Conservation (phyloP, 2,329 filamentous ascomycete genomes). For the Fusarium scirpi region DNA sequence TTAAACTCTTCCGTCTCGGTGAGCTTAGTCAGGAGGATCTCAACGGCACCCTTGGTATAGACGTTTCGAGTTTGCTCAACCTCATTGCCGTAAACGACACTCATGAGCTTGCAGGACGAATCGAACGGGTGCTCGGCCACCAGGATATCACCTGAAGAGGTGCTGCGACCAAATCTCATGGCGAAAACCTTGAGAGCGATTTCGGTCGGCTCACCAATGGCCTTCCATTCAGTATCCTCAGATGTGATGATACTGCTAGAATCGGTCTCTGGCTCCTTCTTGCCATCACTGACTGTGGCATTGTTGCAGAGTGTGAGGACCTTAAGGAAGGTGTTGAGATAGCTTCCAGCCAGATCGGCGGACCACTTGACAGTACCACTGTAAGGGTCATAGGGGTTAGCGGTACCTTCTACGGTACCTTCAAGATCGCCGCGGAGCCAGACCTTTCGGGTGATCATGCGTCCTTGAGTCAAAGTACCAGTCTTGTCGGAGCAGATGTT, state of each 20-base stretch:
- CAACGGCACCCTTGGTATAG: constrained; percentile 70
- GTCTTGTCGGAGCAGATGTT: constrained; percentile 80
- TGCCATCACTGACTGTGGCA: constrained; percentile 61
- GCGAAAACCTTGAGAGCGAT: constrained; percentile 81
- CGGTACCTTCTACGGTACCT: constrained; percentile 65
- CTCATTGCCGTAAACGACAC: constrained; percentile 68
- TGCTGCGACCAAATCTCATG: constrained; percentile 71
- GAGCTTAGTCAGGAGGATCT: constrained; percentile 66
- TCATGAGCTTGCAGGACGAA: constrained; percentile 80
- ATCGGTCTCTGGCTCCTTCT: constrained; percentile 60
- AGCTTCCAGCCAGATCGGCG: constrained; percentile 55
- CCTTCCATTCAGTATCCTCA: constrained; percentile 64
- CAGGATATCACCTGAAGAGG: constrained; percentile 59
- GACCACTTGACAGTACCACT: constrained; percentile 64
- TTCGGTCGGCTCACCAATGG: constrained; percentile 76
- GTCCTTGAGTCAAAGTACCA: constrained; percentile 73
- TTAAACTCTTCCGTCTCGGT: constrained; percentile 61
- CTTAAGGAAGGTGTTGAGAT: constrained; percentile 62
- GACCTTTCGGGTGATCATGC: constrained; percentile 73
- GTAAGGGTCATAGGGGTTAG: constrained; percentile 71
- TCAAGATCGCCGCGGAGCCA: constrained; percentile 68
- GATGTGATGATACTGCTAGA: constrained; percentile 62
- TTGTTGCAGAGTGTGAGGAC: constrained; percentile 74
- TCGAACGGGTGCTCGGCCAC: constrained; percentile 79
- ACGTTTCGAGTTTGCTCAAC: constrained; percentile 55